Conservation (phyloP, 768 basidiomycete genomes). For the Amanita molliuscula region DNA sequence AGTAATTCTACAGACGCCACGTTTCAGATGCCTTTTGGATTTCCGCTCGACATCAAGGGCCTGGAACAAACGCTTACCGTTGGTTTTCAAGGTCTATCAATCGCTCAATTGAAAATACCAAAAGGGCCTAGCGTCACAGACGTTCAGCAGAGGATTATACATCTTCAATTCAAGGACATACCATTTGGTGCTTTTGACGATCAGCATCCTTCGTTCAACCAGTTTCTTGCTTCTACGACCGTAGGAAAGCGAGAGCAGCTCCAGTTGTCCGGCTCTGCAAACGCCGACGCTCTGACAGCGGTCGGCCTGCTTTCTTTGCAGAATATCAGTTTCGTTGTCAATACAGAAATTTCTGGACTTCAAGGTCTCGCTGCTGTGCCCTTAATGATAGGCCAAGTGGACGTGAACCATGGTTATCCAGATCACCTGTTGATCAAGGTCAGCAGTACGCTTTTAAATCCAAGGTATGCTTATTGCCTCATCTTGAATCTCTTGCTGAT, state of each 20-base stretch:
- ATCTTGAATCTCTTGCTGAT: not conserved
- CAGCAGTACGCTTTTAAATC: constrained; percentile 51
- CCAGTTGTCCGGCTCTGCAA: constrained; percentile 42
- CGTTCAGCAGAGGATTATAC: constrained; percentile 49
- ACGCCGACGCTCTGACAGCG: constrained; percentile 48
- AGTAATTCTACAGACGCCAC: constrained; percentile 51
- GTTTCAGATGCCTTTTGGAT: constrained; percentile 59
- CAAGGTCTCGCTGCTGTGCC: constrained; percentile 55
- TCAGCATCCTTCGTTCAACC: constrained; percentile 41
- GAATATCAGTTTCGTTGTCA: constrained; percentile 52
- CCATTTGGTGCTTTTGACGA: constrained; percentile 47
- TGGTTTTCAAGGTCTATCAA: constrained; percentile 37
- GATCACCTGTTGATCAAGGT: constrained; percentile 63
- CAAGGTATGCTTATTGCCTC: constrained; percentile 29
- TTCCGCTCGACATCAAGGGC: constrained; percentile 57
- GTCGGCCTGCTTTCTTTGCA: constrained; percentile 60
- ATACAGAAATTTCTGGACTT: constrained; percentile 48
- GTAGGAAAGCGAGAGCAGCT: constrained; percentile 33
- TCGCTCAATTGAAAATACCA: constrained; percentile 53
- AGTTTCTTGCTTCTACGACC: constrained; percentile 55
- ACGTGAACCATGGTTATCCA: constrained; percentile 58
- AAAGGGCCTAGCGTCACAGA: constrained; percentile 49
- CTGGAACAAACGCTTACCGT: constrained; percentile 50
- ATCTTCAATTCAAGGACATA: constrained; percentile 46
- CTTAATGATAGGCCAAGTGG: constrained; percentile 43